Evolutionary conservation across 202 grass and related monocot genomes (phyloP).

Genomic region (Bolboschoenoplectus hybrid): DNA sequence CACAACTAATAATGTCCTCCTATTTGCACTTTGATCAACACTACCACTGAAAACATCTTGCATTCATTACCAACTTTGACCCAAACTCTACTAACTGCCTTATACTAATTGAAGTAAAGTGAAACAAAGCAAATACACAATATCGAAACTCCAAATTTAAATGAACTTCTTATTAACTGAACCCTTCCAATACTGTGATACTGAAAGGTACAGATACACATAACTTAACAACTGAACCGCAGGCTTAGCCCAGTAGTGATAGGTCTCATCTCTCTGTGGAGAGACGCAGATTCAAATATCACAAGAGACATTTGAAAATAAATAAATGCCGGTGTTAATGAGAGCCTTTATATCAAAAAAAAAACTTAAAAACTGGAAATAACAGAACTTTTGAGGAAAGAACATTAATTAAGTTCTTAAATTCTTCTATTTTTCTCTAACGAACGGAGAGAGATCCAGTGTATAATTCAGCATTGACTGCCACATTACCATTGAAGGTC

Average conservation of each 20-base stretch:
- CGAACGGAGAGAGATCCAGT: background rate
- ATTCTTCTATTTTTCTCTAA: too few species aligned
- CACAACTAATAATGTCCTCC: background rate
- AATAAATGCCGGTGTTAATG: too few species aligned
- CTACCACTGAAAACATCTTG: background rate
- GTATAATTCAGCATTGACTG: background rate
- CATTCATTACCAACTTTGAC: background rate
- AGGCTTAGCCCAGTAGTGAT: too few species aligned
- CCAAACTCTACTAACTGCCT: background rate
- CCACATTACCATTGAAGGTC: background rate
- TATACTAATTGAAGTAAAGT: background rate
- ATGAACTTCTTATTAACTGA: background rate
- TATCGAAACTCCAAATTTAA: background rate
- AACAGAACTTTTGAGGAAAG: background rate
- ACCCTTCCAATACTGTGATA: background rate
- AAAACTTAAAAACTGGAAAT: too few species aligned
- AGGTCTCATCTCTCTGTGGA: too few species aligned
- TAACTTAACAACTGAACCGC: too few species aligned
- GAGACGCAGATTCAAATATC: too few species aligned
- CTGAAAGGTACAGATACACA: too few species aligned
- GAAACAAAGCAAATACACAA: background rate
- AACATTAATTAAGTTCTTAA: background rate
- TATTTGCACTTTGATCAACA: background rate
- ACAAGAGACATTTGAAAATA: too few species aligned
- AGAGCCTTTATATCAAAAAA: too few species aligned